Base-by-base conservation (phyloP, 2,329 filamentous ascomycete species). In the Paraconiothyrium sp. region DNA sequence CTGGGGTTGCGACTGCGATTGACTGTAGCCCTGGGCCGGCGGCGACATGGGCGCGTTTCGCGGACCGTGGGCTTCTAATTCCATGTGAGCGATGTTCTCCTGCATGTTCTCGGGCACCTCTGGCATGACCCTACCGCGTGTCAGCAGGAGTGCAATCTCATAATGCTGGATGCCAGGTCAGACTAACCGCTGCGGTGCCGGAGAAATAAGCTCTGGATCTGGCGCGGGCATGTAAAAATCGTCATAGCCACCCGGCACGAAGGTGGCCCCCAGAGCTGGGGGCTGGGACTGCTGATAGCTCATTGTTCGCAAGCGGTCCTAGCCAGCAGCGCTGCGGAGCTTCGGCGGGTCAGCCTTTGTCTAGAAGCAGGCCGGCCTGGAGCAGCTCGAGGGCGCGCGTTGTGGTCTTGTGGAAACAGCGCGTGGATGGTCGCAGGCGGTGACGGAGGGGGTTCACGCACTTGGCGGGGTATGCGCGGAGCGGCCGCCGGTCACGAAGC, bases 71-170 rank as follows among this genome's bases (percentile, higher is more conserved):
- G 91, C 90, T 83, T 93, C 90, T 63, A 93, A 85, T 84, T 97
- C 94, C 83, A 99, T 88, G 79, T 94, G 90, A 74, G 94, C 92
- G 68, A 99, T 87, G 80, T 92, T 94, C 75, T 97, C 90, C 82
- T 97, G 93, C 88, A 99, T 97, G 81, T 97, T 94, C 81, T 94
- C 92, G 70, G 94, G 93, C 68, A 97, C 93, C 85, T 97, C 93
- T 78, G 93, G 92, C 89, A 94, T 97, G 75, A 96, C 89, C 83
- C 93, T 97, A 79, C 76, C 60, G 59, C 63, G 58, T 65, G 72
- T 76, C 73, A 76, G 75, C 74, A 70, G 57, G 52, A 62, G 59
- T 64, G 66, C 66, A 72, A 71, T 70, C 64, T 66, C 62, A 66
- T 46, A 57, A 63, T 58, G 63, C 59, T 61, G 59, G 64, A 67